Percentiles rank a stretch among this genome's conserved stretches.
phyloP scores from a whole-genome alignment of 192 early-diverging fungal species.

The Jimgerdemannia lactiflua region DNA sequence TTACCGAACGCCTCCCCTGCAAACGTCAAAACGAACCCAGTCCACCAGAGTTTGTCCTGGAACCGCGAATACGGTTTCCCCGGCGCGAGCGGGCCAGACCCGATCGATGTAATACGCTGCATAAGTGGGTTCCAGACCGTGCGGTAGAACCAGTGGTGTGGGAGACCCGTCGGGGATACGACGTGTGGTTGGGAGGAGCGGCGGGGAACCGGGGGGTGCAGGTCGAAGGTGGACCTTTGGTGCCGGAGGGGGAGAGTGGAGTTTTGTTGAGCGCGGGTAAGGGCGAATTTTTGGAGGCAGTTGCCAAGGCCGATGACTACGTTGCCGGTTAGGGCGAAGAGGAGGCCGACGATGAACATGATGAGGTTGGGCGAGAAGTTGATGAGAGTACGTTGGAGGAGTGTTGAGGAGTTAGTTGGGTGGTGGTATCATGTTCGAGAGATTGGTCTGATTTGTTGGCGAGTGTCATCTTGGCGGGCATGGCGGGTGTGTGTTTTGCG shows the following conservation, averaged over 20 bases:
- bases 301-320: slow-evolving; percentile 26
- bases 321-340: slow-evolving; percentile 23
- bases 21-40: slow-evolving; percentile 15
- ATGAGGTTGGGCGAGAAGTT: background rate
- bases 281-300: slow-evolving; percentile 23
- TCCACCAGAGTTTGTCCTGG: slow-evolving; percentile 16
- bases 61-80: slow-evolving; percentile 18
- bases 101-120: background rate
- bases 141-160: background rate
- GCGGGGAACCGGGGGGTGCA: background rate
- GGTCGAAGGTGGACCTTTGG: background rate
- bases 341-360: slow-evolving; percentile 1
- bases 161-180: background rate
- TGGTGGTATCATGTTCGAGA: too few relatives aligned
- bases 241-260: background rate
- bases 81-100: background rate
- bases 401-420: too few relatives aligned
- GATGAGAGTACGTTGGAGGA: too few relatives aligned
- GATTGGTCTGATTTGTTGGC: too few relatives aligned
- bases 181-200: background rate
- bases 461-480: background rate
- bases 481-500: background rate
- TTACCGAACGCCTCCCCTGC: slow-evolving; percentile 22
- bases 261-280: background rate
- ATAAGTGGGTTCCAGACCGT: background rate